phyloP scores from a whole-genome alignment of 306 rosid species.

The Trichosanthes cucumerina region DNA sequence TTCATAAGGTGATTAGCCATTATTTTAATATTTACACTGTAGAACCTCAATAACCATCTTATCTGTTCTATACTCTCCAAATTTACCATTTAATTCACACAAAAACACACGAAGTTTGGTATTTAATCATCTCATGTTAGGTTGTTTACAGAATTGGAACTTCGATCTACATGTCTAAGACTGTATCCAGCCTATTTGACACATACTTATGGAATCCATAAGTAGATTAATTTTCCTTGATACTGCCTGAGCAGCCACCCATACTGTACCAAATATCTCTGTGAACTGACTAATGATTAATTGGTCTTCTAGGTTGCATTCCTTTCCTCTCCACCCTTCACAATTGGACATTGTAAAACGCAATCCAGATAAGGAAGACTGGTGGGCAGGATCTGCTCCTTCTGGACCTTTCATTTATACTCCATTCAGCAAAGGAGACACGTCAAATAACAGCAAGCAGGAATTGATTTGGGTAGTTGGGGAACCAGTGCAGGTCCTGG shows the following conservation, averaged over 20 bases:
- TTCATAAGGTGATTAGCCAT: constrained; percentile 59
- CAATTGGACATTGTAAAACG: constrained; percentile 93
- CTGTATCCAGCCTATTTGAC: no score
- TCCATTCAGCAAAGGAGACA: constrained; percentile 92
- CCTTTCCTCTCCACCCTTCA: constrained; percentile 74
- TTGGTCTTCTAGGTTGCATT: constrained; percentile 55
- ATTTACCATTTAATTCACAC: background rate
- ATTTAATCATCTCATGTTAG: no score
- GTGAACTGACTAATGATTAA: background rate
- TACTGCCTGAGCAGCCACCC: background rate
- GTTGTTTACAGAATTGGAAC: no score
- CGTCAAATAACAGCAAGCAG: constrained; percentile 57
- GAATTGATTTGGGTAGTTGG: constrained; percentile 86
- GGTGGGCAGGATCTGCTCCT: constrained; percentile 96
- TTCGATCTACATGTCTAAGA: no score
- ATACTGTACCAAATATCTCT: background rate
- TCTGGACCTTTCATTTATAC: constrained; percentile 96
- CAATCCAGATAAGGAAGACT: constrained; percentile 77
- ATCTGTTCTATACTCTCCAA: background rate
- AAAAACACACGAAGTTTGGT: background rate
- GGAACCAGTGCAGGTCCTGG: constrained; percentile 88
- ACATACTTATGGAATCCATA: no score
- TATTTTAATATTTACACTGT: background rate
- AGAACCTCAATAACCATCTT: background rate
- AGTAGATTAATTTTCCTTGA: background rate